phyloP scores from a whole-genome alignment of 2,329 filamentous ascomycete genomes.

The Ceratocystis alfenasii region DNA sequence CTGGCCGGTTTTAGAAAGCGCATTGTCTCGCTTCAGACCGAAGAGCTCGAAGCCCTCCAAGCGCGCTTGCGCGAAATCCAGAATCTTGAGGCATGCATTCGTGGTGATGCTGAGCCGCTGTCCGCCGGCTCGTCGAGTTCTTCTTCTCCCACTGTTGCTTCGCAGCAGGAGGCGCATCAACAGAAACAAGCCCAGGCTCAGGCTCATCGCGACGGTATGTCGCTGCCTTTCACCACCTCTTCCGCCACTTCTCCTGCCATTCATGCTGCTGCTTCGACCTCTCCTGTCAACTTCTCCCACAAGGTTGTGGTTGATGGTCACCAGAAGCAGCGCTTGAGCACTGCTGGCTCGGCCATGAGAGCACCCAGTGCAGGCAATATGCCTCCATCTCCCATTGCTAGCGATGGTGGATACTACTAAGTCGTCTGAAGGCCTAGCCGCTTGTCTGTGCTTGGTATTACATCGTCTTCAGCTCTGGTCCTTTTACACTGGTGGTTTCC shows the following conservation, averaged over 20 bases:
- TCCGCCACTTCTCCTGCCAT: conserved; percentile 22
- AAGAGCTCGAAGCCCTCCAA: conserved; percentile 78
- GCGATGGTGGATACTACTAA: conserved; percentile 49
- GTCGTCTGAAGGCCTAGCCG: conserved; percentile 8
- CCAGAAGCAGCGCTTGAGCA: conserved; percentile 38
- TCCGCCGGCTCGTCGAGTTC: conserved; percentile 18
- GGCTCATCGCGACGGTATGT: conserved; percentile 22
- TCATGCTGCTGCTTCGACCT: conserved; percentile 22
- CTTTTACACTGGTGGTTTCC: neutral
- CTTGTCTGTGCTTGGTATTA: too few species aligned
- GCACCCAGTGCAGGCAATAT: conserved; percentile 44
- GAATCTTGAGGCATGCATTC: conserved; percentile 72
- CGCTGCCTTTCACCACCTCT: conserved; percentile 20
- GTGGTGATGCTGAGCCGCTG: conserved; percentile 26
- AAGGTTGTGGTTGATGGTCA: conserved; percentile 26
- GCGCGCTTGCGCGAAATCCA: conserved; percentile 69
- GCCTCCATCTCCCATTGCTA: conserved; percentile 48
- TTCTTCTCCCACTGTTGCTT: conserved; percentile 15
- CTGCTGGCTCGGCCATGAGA: conserved; percentile 39
- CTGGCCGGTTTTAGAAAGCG: conserved; percentile 52
- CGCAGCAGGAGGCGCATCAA: conserved; percentile 22
- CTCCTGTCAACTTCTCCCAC: conserved; percentile 24
- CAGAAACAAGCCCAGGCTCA: conserved; percentile 22
- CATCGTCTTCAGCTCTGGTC: neutral
- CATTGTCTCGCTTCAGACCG: conserved; percentile 57